These are phyloP conservation scores for Thermoascus crustaceus DNA, from an alignment of 2,329 filamentous ascomycete genomes.

Conservation along the genomic window DNA sequence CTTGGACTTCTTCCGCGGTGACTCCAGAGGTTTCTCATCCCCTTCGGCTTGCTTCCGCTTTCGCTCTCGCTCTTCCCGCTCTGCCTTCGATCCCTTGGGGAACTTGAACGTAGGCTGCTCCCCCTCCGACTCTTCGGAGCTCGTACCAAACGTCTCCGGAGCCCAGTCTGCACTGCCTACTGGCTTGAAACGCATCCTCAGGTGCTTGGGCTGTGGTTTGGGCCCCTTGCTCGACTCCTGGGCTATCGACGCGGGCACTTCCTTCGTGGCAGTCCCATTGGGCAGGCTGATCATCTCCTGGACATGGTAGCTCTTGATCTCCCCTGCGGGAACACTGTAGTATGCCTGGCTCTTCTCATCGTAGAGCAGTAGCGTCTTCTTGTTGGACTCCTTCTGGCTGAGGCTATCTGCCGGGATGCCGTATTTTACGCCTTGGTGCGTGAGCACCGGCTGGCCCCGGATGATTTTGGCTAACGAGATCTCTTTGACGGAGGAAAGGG, in stretches of 20 bases:
- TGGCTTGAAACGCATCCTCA: conserved; percentile 40
- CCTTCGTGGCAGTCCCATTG: conserved; percentile 13
- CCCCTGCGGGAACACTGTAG: conserved; percentile 15
- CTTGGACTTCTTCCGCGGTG: conserved; percentile 34
- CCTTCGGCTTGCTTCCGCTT: conserved; percentile 27
- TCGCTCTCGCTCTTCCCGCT: conserved; percentile 29
- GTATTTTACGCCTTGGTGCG: conserved; percentile 35
- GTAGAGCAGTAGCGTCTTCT: conserved; percentile 30
- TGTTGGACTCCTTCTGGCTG: conserved; percentile 17
- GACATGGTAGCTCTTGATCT: conserved; percentile 27
- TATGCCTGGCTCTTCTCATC: conserved; percentile 29
- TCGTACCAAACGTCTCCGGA: conserved; percentile 28
- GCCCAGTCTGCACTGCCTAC: conserved; percentile 28
- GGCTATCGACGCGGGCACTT: conserved; percentile 16
- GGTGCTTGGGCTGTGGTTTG: conserved; percentile 33
- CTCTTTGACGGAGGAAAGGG: conserved; percentile 37
- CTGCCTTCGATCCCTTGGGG: conserved; percentile 16
- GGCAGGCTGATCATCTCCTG: conserved; percentile 31
- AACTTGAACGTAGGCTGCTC: conserved; percentile 26
- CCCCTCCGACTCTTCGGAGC: conserved; percentile 30
- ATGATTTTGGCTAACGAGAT: conserved; percentile 34
- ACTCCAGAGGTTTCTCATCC: conserved; percentile 16
- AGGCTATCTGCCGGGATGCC: conserved; percentile 29
- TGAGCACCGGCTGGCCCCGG: conserved; percentile 34
- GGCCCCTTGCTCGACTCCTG: conserved; percentile 27